Evolutionary conservation across 352 stramenopile genomes (phyloP), one percentile per base, ranked within the genome.

Genomic region (Pythium biforme): DNA sequence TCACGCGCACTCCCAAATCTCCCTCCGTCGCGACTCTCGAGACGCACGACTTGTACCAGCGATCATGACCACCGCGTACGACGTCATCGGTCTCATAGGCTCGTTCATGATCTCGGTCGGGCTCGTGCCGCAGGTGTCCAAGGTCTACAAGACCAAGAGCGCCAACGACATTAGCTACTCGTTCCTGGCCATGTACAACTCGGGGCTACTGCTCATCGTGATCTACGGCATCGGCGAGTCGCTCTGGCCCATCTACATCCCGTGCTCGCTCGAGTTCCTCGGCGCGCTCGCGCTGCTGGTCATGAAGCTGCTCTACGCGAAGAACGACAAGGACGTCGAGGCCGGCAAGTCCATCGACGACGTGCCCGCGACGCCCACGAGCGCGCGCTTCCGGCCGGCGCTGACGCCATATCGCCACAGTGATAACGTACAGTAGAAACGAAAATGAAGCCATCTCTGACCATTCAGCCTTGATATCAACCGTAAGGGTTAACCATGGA

Each of bases 61-160:
- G 31, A 57, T 1, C 29, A 66, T 72, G 53, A 55, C 26, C 23
- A 25, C 39, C 15, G 55, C 19, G 1, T 86, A 73, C 68, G 69
- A 86, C 60, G 75, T 81, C 46, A 69, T 86, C 55, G 79, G 79
- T 10, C 79, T 88, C 60, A 63, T 83, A 20, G 78, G 75, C 54
- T 86, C 76, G 46, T 84, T 86, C 56, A 70, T 88, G 50, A 81
- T 86, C 61, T 75, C 76, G 25, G 73, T 66, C 29, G 73, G 74
- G n/a, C 66, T 88, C n/a, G 67, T 86, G 34, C 76, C 76, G 51
- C 76, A 88, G 40, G 79, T 86, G 60, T 54, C 57, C 53, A 88
- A 86, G 56, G 73, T 86, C n/a, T 83, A 77, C 68, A 71, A 70
- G 50, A 85, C 75, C 50, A 86, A 84, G 64, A 85, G 75, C 55